Evolutionary conservation across 148 eudicot genomes (phyloP).

Genomic region (Diospyros lotus): DNA sequence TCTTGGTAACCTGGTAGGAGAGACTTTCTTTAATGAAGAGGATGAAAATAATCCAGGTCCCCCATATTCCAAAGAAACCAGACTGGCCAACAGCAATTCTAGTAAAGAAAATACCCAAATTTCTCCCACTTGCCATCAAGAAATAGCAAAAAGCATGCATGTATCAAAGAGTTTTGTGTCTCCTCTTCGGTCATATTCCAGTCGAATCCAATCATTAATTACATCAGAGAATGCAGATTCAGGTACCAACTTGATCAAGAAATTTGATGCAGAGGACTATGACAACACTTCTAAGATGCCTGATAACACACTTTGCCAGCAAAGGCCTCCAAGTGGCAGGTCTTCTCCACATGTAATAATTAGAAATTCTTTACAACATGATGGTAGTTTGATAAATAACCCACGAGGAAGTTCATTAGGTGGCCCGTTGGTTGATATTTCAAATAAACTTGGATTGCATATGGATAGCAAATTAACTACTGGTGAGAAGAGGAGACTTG

Average conservation of each 20-base stretch:
- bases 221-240: constrained; percentile 28
- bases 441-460: constrained; percentile 33
- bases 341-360: constrained; percentile 8
- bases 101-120: constrained; percentile 21
- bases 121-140: constrained; percentile 23
- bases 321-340: constrained; percentile 24
- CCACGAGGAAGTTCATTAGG: constrained; percentile 31
- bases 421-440: constrained; percentile 49
- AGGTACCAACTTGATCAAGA: constrained; percentile 56
- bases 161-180: constrained; percentile 50
- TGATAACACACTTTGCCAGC: constrained; percentile 21
- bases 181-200: constrained; percentile 46
- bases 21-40: constrained; percentile 36
- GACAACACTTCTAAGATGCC: constrained; percentile 19
- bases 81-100: constrained; percentile 16
- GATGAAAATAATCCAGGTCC: constrained; percentile 34
- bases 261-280: constrained; percentile 60
- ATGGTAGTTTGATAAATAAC: constrained; percentile 22
- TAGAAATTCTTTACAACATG: constrained; percentile 21
- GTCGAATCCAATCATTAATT: constrained; percentile 24
- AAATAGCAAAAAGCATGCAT: constrained; percentile 27
- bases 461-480: constrained; percentile 26
- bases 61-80: constrained; percentile 30
- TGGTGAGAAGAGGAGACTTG: constrained; percentile 39
- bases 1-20: constrained; percentile 75